Evolutionary conservation across 352 stramenopile genomes (phyloP).

Genomic region (Pythium brassicae): DNA sequence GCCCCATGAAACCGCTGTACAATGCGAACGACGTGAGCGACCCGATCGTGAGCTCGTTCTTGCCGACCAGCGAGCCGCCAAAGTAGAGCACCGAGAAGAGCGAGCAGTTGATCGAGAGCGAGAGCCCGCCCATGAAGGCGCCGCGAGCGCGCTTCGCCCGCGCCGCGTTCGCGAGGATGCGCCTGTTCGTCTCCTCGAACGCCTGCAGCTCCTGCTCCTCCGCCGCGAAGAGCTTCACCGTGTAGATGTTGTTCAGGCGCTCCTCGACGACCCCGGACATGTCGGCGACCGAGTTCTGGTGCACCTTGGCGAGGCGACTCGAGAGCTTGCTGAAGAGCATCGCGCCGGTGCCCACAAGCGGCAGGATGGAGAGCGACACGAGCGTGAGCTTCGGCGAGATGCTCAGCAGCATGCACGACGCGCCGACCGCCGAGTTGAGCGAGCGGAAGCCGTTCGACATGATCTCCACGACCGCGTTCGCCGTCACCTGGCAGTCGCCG

Average conservation of each 20-base stretch:
- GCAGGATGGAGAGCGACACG: slow-evolving; percentile 82
- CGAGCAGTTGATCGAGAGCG: slow-evolving; percentile 85
- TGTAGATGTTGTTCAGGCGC: slow-evolving; percentile 85
- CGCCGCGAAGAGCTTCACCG: slow-evolving; percentile 86
- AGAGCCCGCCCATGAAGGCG: slow-evolving; percentile 88
- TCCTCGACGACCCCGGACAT: slow-evolving; percentile 86
- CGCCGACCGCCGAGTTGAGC: slow-evolving; percentile 85
- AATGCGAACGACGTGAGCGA: slow-evolving; percentile 88
- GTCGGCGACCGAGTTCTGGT: slow-evolving; percentile 70
- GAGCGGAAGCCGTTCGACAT: slow-evolving; percentile 85
- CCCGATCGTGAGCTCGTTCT: slow-evolving; percentile 85
- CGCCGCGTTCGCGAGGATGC: slow-evolving; percentile 62
- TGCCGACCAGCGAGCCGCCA: slow-evolving; percentile 80
- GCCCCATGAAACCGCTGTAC: slow-evolving; percentile 89
- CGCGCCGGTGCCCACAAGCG: slow-evolving; percentile 65
- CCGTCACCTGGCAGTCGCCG: slow-evolving; percentile 86
- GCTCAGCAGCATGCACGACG: slow-evolving; percentile 83
- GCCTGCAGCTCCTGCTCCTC: slow-evolving; percentile 59
- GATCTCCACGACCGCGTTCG: slow-evolving; percentile 84
- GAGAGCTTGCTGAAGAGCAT: slow-evolving; percentile 87
- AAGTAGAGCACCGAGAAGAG: slow-evolving; percentile 90
- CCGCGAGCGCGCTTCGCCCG: slow-evolving; percentile 77
- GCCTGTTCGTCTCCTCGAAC: slow-evolving; percentile 68
- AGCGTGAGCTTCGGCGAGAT: slow-evolving; percentile 89
- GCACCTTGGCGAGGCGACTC: slow-evolving; percentile 64